A percentile compares a stretch with the other conserved stretches of the same genome.
These are phyloP conservation scores for Cocos nucifera DNA, from an alignment of 176 grass and related monocot genomes.

Conservation along the genomic window DNA sequence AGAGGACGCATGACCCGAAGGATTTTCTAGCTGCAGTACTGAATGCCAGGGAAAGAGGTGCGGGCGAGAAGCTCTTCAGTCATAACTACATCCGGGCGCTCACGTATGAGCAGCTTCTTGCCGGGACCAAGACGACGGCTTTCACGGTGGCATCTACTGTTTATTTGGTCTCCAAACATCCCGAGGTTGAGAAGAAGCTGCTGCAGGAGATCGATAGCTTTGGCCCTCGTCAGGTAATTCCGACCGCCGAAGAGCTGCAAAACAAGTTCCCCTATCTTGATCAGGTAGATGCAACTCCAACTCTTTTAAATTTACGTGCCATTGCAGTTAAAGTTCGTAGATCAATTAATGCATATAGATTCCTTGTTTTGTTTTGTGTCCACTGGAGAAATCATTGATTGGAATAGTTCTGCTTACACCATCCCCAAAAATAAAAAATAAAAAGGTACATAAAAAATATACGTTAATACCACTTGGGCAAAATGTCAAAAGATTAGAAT, in stretches of 20 bases:
- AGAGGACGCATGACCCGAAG: constrained; percentile 20
- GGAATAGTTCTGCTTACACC: too few species aligned
- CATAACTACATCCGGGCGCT: constrained; percentile 66
- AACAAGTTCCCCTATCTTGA: constrained; percentile 69
- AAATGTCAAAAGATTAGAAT: too few species aligned
- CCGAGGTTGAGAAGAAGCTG: constrained; percentile 65
- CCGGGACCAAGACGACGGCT: constrained; percentile 92
- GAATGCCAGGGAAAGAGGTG: constrained; percentile 34
- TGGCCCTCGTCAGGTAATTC: constrained; percentile 10
- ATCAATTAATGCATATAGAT: too few species aligned
- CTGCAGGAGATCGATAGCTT: constrained; percentile 65
- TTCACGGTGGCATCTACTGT: constrained; percentile 82
- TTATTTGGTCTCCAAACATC: constrained; percentile 68
- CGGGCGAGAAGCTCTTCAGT: constrained; percentile 27
- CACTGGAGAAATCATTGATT: too few species aligned
- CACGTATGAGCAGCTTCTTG: constrained; percentile 86
- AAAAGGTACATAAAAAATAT: too few species aligned
- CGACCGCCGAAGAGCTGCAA: constrained; percentile 53
- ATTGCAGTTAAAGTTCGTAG: too few species aligned
- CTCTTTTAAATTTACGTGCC: too few species aligned
- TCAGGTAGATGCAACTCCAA: constrained; percentile 32
- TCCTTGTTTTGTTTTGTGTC: too few species aligned
- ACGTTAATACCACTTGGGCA: too few species aligned
- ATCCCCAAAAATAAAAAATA: too few species aligned
- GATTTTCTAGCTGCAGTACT: constrained; percentile 77